Base-by-base conservation (phyloP, 1,284 basidiomycete species). In the Albatrellus sp. region DNA sequence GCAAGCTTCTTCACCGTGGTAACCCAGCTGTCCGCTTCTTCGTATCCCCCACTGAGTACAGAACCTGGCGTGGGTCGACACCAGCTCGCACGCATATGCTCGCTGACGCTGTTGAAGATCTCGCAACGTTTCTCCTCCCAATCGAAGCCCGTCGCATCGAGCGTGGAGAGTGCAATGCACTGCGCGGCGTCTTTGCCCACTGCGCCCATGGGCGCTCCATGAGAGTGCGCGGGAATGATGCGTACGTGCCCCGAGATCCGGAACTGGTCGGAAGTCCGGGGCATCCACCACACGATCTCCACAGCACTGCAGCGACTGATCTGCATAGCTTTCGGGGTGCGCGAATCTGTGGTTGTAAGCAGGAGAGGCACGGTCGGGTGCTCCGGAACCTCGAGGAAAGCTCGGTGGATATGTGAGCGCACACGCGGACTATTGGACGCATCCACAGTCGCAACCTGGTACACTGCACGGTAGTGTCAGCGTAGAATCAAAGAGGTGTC, bases 1-100 rank as follows among this genome's bases (percentile, higher is more conserved):
- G 59, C 64, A 4, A 62, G 50, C 36, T 58, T 62, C 16, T 65
- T 60, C 9, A 72, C 56, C 30, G 50, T 58, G 19, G 53, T 46
- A 4, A 76, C 77, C 80, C 79, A 83, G 46, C 57, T 60, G 48
- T 70, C 68, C 44, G 70, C 68, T 43, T 71, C 73, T 1, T 75
- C 72, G 40, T 70, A 64, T 2, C 67, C 71, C 17, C 62, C 60
- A 9, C 54, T 39, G 31, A 82, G 55, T 3, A 53, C 58, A 3
- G 60, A 60, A 0, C 81, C 81, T 0, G 81, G 78, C 0, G 63
- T 54, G 1, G 82, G 80, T 1, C 71, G 59, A 46, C 68, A 71
- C 77, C 78, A 86, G 40, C 63, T 67, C 28, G 80, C 81, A 50
- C 69, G 73, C 75, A 83, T 72, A 43, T 64, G 60, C 2, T 60